These are phyloP conservation scores for Nemophila menziesii DNA, from an alignment of 257 asterid species.

Conservation along the genomic window DNA sequence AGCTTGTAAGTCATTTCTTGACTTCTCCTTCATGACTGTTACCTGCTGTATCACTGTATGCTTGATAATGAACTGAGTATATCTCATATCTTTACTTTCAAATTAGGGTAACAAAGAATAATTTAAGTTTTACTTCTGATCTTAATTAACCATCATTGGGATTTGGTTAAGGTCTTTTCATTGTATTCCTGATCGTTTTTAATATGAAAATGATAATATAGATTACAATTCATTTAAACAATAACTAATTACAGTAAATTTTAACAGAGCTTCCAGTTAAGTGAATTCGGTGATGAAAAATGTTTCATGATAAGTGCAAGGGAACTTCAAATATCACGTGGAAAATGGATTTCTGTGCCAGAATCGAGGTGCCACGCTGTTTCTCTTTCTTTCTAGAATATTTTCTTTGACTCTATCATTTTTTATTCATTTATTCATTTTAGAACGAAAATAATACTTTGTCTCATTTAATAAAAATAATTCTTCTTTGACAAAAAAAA, in stretches of 20 bases:
- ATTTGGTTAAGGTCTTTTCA: no score
- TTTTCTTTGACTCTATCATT: not conserved
- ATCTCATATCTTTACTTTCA: no score
- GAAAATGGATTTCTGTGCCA: not conserved
- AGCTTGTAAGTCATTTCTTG: conserved; percentile 15
- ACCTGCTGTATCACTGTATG: no score
- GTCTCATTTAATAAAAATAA: no score
- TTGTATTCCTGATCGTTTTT: no score
- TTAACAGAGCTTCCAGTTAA: conserved; percentile 9
- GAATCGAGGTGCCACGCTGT: conserved; percentile 4
- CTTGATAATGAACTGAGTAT: no score
- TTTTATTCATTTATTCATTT: not conserved
- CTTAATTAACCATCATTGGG: no score
- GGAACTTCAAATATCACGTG: conserved; percentile 8
- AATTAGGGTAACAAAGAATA: no score
- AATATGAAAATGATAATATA: no score
- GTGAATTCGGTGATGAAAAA: conserved; percentile 10
- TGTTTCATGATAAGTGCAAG: conserved; percentile 7
- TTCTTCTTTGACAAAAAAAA: not conserved
- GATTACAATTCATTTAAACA: not conserved
- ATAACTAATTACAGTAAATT: not conserved
- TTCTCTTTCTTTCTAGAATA: not conserved
- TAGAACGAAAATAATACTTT: not conserved
- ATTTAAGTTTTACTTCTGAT: no score
- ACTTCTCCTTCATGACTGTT: no score